Evolutionary conservation across 768 basidiomycete species (phyloP), one percentile per base, ranked within the genome.

Genomic region (Pulveroboletus sp.): DNA sequence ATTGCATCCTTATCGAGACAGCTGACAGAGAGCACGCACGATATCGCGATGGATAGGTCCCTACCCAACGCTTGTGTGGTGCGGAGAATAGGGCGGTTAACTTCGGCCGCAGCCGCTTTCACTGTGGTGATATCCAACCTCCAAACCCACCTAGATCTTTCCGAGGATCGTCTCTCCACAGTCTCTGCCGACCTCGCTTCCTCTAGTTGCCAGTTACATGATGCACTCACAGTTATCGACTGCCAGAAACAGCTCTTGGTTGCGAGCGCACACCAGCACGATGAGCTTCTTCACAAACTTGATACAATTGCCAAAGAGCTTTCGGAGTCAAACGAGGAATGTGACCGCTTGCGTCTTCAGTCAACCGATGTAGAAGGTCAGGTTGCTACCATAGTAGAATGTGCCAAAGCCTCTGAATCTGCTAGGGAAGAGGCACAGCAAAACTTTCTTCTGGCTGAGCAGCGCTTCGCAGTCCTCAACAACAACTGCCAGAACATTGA

Each of bases 401-500:
- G 69, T 32, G 39, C 69, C n/a, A 62, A 67, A 14, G 56, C 58
- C 7, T 52, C 69, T 12, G 72, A 71, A 46, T 59, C 56, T 31
- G 68, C 68, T 28, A 67, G 70, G 38, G 67, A 71, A 40, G 73
- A 76, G 38, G 61, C 63, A 27, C 62, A 70, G 11, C 69, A 56
- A 24, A 44, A 38, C 17, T 56, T 65, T 17, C 57, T 64, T n/a
- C 51, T 63, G 46, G 53, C 56, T 1, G 71, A 77, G 54, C 65
- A 69, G 8, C 76, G 73, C 39, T 62, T 86, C 9, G 52, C 62
- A 6, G 73, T 74, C n/a, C 59, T 78, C 18, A 70, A 71, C 6
- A 70, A 74, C 43, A 65, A 74, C 14, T 72, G 81, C 12, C 78
- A 83, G 39, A 73, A 78, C 36, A 68, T 79, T 36, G 84, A 86